A percentile compares a stretch with the other conserved stretches of the same genome.
Evolutionary conservation across 2,329 filamentous ascomycete species (phyloP).

Genomic region (Fusarium buxicola): DNA sequence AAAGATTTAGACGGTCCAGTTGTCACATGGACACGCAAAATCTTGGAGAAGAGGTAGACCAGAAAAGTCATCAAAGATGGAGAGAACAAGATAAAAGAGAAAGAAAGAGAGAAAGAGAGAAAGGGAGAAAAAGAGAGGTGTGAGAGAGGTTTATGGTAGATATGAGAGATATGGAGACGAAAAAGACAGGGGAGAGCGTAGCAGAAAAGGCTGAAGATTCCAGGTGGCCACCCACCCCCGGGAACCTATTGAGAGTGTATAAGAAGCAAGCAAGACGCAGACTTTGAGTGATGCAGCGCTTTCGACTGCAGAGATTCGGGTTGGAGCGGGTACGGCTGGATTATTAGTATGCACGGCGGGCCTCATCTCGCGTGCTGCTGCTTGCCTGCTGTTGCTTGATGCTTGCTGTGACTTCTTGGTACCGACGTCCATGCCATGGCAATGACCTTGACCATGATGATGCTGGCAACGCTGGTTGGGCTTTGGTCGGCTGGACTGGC

Average conservation of each 20-base stretch:
- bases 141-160: constrained; percentile 29
- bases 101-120: constrained; percentile 8
- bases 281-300: constrained; percentile 30
- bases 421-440: constrained; percentile 28
- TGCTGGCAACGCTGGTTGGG: constrained; percentile 37
- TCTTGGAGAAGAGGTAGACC: background rate
- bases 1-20: background rate
- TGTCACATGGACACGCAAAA: background rate
- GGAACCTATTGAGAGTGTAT: constrained; percentile 36
- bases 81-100: constrained; percentile 6
- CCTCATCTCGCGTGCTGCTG: constrained; percentile 42
- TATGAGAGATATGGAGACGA: constrained; percentile 28
- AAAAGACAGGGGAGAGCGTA: constrained; percentile 28
- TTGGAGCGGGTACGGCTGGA: constrained; percentile 39
- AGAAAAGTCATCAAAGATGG: background rate
- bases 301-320: constrained; percentile 37
- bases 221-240: constrained; percentile 36
- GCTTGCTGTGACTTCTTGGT: constrained; percentile 28
- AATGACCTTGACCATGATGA: constrained; percentile 27
- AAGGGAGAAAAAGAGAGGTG: constrained; percentile 17
- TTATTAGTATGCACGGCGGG: constrained; percentile 42
- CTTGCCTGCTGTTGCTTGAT: constrained; percentile 22
- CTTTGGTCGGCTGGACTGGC: constrained; percentile 26
- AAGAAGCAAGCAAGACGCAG: constrained; percentile 43
- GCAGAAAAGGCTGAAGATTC: constrained; percentile 39